Base-by-base conservation (phyloP, 306 rosid genomes). In the Leucaena leucocephala region DNA sequence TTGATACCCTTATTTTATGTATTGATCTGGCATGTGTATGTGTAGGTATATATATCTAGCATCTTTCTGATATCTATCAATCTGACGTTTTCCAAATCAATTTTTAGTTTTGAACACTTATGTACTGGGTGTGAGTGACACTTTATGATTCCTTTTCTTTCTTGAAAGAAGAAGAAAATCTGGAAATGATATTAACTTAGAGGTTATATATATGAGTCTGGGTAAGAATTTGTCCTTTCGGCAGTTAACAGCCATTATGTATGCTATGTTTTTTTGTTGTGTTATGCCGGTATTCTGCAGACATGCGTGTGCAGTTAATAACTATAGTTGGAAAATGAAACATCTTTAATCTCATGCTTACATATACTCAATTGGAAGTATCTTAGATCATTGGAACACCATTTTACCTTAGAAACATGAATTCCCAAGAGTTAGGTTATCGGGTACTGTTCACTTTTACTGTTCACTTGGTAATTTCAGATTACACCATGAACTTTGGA, bases 201-300 rank as follows among this genome's bases (percentile, higher is more conserved):
- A 27, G 27, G 27, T 27, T 27, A 27, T 27, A 27, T 27, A 27
- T 27, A 27, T 27, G 27, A 27, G 27, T 27, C 27, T 27, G 0
- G 27, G 1, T 27, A 27, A 27, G 27, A 27, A 27, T 27, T 27
- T 27, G 27, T 27, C 27, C 27, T 27, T 27, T 0, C 39, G 63
- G 72, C 27, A 49, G 57, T 11, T 38, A 39, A 17, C 71, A 64
- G 21, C 33, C 52, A 74, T 73, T 59, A 38, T 36, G 68, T 59
- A 22, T 17, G 49, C 16, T 33, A 65, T 34, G 40, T 43, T 70
- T 27, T 11, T 81, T 19, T 27, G 62, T 65, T 34, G 55, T 70
- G 68, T 77, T 74, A 46, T 39, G 39, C 48, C 42, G 16, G 13
- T 72, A 14, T 34, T 82, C 21, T 71, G 45, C 65, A 7, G 33